Evolutionary conservation across 306 rosid genomes (phyloP).

Genomic region (Quercus bicolor): DNA sequence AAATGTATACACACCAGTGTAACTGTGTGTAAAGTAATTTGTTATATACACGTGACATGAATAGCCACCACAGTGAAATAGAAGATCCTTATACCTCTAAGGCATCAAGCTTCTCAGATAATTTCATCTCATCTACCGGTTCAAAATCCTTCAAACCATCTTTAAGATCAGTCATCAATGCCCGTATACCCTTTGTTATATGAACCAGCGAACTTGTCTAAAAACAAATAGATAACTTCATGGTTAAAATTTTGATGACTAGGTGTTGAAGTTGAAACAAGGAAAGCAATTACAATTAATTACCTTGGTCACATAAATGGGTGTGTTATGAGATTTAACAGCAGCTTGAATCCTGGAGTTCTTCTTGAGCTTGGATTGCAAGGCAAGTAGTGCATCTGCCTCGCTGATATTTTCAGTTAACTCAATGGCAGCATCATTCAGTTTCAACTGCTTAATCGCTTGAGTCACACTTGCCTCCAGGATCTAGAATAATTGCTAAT

Average conservation of each 20-base stretch:
- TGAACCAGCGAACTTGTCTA: constrained; percentile 81
- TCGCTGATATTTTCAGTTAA: constrained; percentile 84
- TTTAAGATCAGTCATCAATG: constrained; percentile 63
- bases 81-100: constrained; percentile 60
- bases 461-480: constrained; percentile 77
- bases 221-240: constrained; percentile 9
- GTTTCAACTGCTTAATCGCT: constrained; percentile 71
- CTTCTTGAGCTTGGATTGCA: constrained; percentile 88
- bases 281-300: constrained; percentile 4
- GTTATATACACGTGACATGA: neutral
- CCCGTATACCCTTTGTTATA: constrained; percentile 67
- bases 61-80: neutral
- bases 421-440: constrained; percentile 54
- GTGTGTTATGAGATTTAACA: constrained; percentile 74
- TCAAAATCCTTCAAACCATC: constrained; percentile 59
- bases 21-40: neutral
- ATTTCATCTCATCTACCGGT: constrained; percentile 43
- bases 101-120: constrained; percentile 75
- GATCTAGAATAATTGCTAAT: constrained; percentile 66
- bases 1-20: neutral
- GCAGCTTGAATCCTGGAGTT: constrained; percentile 89
- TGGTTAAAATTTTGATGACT: constrained; percentile 16
- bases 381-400: constrained; percentile 84
- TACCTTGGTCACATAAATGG: constrained; percentile 81
- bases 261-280: constrained; percentile 5